These are phyloP conservation scores for Kuraishia floccosa DNA, from an alignment of 805 yeast genomes.

Conservation along the genomic window DNA sequence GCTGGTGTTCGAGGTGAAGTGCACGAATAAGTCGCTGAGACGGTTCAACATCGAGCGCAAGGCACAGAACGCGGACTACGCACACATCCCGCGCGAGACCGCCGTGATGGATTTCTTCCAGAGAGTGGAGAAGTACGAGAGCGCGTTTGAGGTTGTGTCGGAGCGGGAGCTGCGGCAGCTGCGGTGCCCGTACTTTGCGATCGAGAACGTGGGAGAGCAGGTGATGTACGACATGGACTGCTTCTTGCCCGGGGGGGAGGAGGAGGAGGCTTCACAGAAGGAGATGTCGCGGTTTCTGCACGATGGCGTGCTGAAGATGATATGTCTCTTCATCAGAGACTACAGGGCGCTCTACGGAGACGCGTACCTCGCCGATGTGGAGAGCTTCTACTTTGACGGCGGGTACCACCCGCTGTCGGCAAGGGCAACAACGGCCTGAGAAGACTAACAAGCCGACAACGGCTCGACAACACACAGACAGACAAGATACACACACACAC, in stretches of 20 bases:
- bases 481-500: too few species aligned
- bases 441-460: not conserved
- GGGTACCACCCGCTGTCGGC: not conserved
- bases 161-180: constrained; percentile 17
- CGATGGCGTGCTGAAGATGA: constrained; percentile 12
- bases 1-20: constrained; percentile 47
- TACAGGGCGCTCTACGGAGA: constrained; percentile 21
- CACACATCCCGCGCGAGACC: constrained; percentile 32
- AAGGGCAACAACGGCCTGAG: not conserved
- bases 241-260: constrained; percentile 7
- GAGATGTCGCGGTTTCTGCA: constrained; percentile 6
- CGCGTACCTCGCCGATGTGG: constrained; percentile 18
- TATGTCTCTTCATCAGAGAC: constrained; percentile 19
- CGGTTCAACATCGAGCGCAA: constrained; percentile 55
- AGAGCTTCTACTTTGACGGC: constrained; percentile 12
- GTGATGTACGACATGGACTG: constrained; percentile 20
- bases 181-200: constrained; percentile 16
- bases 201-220: constrained; percentile 21
- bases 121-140: constrained; percentile 40
- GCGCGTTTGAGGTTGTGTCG: constrained; percentile 24
- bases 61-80: constrained; percentile 51
- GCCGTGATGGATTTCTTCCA: constrained; percentile 51
- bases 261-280: not conserved
- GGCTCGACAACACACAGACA: not conserved
- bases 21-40: constrained; percentile 38